Evolutionary conservation across 2,329 filamentous ascomycete species (phyloP), one percentile per base, ranked within the genome.

Genomic region (Lachnellula suecica): DNA sequence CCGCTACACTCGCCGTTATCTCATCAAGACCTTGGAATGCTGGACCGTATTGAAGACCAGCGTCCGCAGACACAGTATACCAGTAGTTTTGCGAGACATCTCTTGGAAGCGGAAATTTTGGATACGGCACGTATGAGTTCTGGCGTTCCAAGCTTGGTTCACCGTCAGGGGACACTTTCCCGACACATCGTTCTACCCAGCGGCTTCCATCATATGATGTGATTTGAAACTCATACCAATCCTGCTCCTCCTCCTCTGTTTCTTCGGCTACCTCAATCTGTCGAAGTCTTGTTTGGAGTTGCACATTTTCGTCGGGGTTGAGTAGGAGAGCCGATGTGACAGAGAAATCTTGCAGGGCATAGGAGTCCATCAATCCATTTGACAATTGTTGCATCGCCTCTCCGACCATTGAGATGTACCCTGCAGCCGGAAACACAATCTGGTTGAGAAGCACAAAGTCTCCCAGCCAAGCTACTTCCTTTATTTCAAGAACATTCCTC

Each of bases 221-320:
- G 37, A 48, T 48, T 23, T 48, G 46, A 40, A 48, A 25, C 5
- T 40, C 24, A 24, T 48, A 48, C 46, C 46, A 48, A 20, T 34
- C 23, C 11, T 31, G 10, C 24, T 45, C 31, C n/a, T 31, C 43
- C 13, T 7, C 37, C 3, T 4, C 19, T 8, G 6, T 45, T 29
- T 31, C 43, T 20, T 7, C 37, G 6, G 7, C 19, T 8, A 7
- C 19, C 6, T 41, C 9, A 41, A 41, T 22, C 8, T 15, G 37
- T 41, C 6, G 19, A 41, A 41, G 37, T 13, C 7, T 41, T 6
- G 37, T 41, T 6, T 41, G 19, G 13, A 41, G 37, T 17, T 41
- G 17, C 7, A 41, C 7, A 20, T 41, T 41, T 22, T 4, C 6
- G 17, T 41, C 37, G 7, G 19, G 19, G 22, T 41, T 22, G 6